Evolutionary conservation across 2,329 filamentous ascomycete genomes (phyloP).

Genomic region (Chrysoporthe puriensis): DNA sequence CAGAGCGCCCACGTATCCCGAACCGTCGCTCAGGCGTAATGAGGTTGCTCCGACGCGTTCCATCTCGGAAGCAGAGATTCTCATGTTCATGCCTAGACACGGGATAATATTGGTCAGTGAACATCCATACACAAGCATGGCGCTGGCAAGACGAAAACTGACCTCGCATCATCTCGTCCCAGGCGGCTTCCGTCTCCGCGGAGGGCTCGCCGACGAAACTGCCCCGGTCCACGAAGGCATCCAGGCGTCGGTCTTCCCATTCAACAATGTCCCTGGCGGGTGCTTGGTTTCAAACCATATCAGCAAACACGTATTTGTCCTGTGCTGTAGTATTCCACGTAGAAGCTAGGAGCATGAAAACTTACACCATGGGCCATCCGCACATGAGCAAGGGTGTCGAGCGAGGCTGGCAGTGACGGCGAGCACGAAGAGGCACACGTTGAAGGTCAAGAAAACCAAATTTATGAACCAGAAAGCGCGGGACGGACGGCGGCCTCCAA

Average conservation of each 20-base stretch:
- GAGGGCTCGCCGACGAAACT: constrained; percentile 6
- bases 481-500: too few relatives aligned
- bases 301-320: neutral
- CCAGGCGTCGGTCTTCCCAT: constrained; percentile 9
- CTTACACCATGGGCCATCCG: constrained; percentile 10
- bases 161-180: constrained; percentile 8
- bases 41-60: too few relatives aligned
- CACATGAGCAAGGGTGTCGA: constrained; percentile 4
- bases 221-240: constrained; percentile 6
- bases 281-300: neutral
- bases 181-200: constrained; percentile 2
- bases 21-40: too few relatives aligned
- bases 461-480: too few relatives aligned
- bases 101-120: too few relatives aligned
- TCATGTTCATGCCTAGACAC: too few relatives aligned
- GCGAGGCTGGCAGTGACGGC: neutral
- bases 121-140: too few relatives aligned
- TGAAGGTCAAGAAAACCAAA: too few relatives aligned
- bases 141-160: neutral
- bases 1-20: neutral
- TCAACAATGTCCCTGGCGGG: neutral
- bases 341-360: neutral
- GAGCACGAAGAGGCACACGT: neutral
- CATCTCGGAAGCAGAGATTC: too few relatives aligned
- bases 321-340: neutral